A percentile compares a stretch with the other conserved stretches of the same genome.
phyloP scores from a whole-genome alignment of 73 alveolate genomes.

The Paraurostyla sp. region DNA sequence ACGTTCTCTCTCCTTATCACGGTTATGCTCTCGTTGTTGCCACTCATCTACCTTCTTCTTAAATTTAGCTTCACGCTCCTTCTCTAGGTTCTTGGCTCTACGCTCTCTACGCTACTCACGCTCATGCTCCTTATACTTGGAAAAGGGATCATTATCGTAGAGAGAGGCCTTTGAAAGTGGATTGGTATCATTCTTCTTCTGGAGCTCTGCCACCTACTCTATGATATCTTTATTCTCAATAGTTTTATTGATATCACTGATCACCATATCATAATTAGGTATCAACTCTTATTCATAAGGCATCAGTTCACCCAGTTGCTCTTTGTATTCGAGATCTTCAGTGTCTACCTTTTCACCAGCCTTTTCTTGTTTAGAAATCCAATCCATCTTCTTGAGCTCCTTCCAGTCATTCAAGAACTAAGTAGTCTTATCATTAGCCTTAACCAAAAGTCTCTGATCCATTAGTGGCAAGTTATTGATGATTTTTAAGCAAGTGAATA shows the following conservation, averaged over 20 bases:
- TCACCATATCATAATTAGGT: constrained; percentile 52
- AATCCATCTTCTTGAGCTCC: constrained; percentile 81
- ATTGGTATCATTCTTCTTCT: neutral
- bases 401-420: constrained; percentile 70
- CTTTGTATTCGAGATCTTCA: constrained; percentile 80
- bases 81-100: constrained; percentile 63
- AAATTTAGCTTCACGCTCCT: constrained; percentile 73
- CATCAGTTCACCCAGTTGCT: constrained; percentile 81
- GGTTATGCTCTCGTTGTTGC: constrained; percentile 70
- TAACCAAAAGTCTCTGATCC: constrained; percentile 76
- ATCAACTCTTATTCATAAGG: constrained; percentile 60
- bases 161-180: neutral
- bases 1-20: constrained; percentile 70
- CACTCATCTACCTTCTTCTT: constrained; percentile 79
- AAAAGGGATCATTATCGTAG: constrained; percentile 9
- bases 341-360: constrained; percentile 75
- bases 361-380: constrained; percentile 74
- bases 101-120: constrained; percentile 70
- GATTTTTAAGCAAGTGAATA: constrained; percentile 76
- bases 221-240: constrained; percentile 41
- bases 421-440: constrained; percentile 53
- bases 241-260: constrained; percentile 39
- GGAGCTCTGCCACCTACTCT: constrained; percentile 2
- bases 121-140: constrained; percentile 65
- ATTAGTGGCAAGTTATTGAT: constrained; percentile 79